Base-by-base conservation (phyloP, 495 filamentous ascomycete genomes). In the Lichina pygmaea region DNA sequence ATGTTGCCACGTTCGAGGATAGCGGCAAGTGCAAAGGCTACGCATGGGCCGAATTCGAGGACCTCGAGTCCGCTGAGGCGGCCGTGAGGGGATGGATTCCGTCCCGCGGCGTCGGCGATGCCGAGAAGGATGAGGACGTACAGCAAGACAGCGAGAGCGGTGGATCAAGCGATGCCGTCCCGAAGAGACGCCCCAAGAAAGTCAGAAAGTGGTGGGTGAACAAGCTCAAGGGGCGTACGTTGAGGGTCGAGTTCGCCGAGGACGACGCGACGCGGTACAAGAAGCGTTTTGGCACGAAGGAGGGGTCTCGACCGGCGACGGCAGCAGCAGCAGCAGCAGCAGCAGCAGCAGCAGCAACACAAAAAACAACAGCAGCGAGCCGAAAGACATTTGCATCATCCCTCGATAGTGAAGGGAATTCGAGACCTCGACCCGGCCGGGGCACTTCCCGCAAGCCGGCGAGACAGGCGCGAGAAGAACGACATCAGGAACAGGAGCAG, bases 21-120 rank as follows among this genome's bases (percentile, higher is more conserved):
- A 73, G 76, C 37, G 91, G 89, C 30, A 95, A 95, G 63, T 95
- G 91, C 65, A 94, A 94, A 63, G 89, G 89, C 1, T 99, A 81
- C 64, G 86, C 77, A 15, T 95, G 89, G 81, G 73, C 95, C 42
- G 77, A 78, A 37, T 99, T 95, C 61, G 74, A 75, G 55, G 75
- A 83, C 24, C 50, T 82, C 13, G 75, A 78, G 15, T 70, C 75
- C 0, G 83, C 80, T 0, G 65, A 73, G 51, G 72, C 70, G 54
- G 89, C 85, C 7, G 83, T 93, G 51, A 76, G 71, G 49, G 91
- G 91, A 2, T 92, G 72, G 54, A 15, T 11, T 15, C 36, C 36
- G 13, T 11, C 3, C 11, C 36, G 36, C 36, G 36, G 13, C 2
- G 66, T 84, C 42, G 66, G 71, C 52, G 61, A 76, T 7, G 44